Conservation (phyloP, 1,284 basidiomycete genomes). For the Pseudozyma pruni region DNA sequence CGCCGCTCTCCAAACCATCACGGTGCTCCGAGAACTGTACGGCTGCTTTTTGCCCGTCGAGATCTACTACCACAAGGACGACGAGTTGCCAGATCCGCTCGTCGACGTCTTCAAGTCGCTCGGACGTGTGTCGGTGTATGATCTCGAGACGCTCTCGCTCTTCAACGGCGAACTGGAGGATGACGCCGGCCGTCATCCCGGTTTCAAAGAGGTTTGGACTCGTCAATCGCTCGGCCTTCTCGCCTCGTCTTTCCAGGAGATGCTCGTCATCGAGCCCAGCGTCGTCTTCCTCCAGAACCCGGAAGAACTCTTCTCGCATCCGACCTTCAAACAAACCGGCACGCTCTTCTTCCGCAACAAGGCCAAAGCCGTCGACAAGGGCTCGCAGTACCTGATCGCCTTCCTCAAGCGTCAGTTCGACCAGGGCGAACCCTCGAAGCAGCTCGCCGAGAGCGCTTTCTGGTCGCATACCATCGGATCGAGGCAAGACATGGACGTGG, state of each 20-base stretch:
- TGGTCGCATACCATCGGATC: slow-evolving; percentile 33
- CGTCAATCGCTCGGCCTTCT: slow-evolving; percentile 31
- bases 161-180: slow-evolving; percentile 39
- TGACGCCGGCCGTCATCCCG: slow-evolving; percentile 34
- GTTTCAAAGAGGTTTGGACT: slow-evolving; percentile 27
- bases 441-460: slow-evolving; percentile 31
- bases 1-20: slow-evolving; percentile 33
- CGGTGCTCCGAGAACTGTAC: slow-evolving; percentile 20
- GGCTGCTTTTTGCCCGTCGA: slow-evolving; percentile 36
- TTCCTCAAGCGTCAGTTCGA: slow-evolving; percentile 49
- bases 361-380: slow-evolving; percentile 28
- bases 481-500: slow-evolving; percentile 43
- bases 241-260: slow-evolving; percentile 33
- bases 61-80: slow-evolving; percentile 29
- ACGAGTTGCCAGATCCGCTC: slow-evolving; percentile 25
- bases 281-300: slow-evolving; percentile 50
- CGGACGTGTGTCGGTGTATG: slow-evolving; percentile 16
- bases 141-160: slow-evolving; percentile 22
- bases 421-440: slow-evolving; percentile 23
- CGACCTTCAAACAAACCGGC: slow-evolving; percentile 25
- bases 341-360: slow-evolving; percentile 48
- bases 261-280: slow-evolving; percentile 33
- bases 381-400: slow-evolving; percentile 37
- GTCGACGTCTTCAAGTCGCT: slow-evolving; percentile 19
- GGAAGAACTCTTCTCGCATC: slow-evolving; percentile 25